Conservation (phyloP, 768 basidiomycete genomes). For the Gelatoporia subvermispora region DNA sequence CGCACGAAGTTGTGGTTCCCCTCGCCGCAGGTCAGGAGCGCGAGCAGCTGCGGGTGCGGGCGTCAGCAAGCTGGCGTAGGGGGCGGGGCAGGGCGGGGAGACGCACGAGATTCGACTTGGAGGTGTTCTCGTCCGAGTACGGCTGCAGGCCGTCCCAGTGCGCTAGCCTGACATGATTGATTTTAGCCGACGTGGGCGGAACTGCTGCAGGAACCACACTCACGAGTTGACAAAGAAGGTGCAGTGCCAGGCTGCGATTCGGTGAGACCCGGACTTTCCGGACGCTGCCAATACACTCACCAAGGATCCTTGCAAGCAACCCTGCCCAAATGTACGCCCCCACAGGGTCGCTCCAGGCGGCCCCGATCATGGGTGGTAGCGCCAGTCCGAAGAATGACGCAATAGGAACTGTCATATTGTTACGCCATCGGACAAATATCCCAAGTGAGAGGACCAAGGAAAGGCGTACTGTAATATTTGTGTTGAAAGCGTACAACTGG, state of each 20-base stretch:
- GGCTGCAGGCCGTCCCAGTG: slow-evolving; percentile 82
- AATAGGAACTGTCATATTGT: slow-evolving; percentile 41
- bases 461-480: slow-evolving; percentile 48
- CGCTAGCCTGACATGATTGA: slow-evolving; percentile 43
- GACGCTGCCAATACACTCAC: slow-evolving; percentile 30
- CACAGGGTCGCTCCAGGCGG: slow-evolving; percentile 54
- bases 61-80: not conserved
- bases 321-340: slow-evolving; percentile 73
- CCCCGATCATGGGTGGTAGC: slow-evolving; percentile 52
- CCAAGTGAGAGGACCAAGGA: not conserved
- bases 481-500: slow-evolving; percentile 73
- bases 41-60: slow-evolving; percentile 44
- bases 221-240: slow-evolving; percentile 71
- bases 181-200: not conserved
- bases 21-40: slow-evolving; percentile 69
- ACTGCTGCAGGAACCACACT: slow-evolving; percentile 15
- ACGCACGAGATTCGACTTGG: slow-evolving; percentile 65
- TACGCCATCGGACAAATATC: not conserved
- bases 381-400: slow-evolving; percentile 58
- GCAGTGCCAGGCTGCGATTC: slow-evolving; percentile 54
- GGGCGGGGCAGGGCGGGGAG: not conserved
- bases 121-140: slow-evolving; percentile 77
- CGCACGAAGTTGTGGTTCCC: slow-evolving; percentile 76
- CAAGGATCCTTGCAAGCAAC: slow-evolving; percentile 54
- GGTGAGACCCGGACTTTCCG: no score